A percentile compares a stretch with the other conserved stretches of the same genome.
Evolutionary conservation across 257 asterid genomes (phyloP).

Genomic region (Haberlea rhodopensis): DNA sequence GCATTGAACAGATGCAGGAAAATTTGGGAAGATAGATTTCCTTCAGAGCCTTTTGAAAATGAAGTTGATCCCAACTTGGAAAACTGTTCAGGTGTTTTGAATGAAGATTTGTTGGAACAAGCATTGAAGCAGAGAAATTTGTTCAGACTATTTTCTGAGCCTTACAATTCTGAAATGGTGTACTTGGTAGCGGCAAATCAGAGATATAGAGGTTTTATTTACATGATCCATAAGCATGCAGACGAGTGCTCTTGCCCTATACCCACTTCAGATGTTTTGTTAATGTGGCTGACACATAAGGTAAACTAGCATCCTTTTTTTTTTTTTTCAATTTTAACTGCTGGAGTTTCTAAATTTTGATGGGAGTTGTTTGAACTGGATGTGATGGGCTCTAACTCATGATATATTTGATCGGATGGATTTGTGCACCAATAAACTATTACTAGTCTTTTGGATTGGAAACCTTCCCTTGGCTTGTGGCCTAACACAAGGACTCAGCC

Average conservation of each 20-base stretch:
- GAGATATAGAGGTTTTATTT: conserved; percentile 67
- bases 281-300: conserved; percentile 88
- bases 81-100: conserved; percentile 8
- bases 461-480: too few species aligned
- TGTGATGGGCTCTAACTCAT: too few species aligned
- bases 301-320: conserved; percentile 31
- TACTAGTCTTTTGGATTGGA: too few species aligned
- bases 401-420: too few species aligned
- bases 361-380: too few species aligned
- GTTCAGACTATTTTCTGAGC: conserved; percentile 49
- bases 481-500: too few species aligned
- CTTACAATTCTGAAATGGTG: conserved; percentile 67
- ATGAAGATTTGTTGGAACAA: conserved; percentile 52
- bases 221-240: conserved; percentile 56
- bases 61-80: conserved; percentile 35
- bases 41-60: conserved; percentile 72
- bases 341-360: too few species aligned
- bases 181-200: conserved; percentile 77
- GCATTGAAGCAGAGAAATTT: conserved; percentile 52
- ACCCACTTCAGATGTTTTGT: conserved; percentile 78
- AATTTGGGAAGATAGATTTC: conserved; percentile 63
- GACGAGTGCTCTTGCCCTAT: conserved; percentile 53
- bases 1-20: conserved; percentile 76
- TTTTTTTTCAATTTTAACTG: conserved; percentile 4
- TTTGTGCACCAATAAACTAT: too few species aligned